A percentile compares a stretch with the other conserved stretches of the same genome.
Conservation (phyloP, 352 stramenopile species). For the Poterioochromonas sp. region DNA sequence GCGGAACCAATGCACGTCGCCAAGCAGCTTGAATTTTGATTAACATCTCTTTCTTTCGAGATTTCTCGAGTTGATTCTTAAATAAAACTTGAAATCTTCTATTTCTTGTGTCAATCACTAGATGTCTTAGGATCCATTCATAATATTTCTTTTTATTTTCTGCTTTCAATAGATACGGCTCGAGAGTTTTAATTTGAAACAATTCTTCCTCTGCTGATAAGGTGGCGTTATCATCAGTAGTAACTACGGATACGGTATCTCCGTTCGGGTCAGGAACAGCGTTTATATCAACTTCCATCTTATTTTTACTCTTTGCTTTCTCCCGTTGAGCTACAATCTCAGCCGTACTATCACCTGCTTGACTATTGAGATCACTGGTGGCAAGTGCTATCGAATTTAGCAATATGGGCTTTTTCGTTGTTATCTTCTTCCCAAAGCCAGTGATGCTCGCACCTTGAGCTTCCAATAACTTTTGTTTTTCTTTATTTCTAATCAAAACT, state of each 20-base stretch:
- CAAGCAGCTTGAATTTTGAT: conserved; percentile 29
- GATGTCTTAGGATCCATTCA: conserved; percentile 2
- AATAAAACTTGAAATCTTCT: conserved; percentile 26
- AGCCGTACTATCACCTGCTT: too few species aligned
- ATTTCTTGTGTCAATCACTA: conserved; percentile 13
- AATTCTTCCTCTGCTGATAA: background rate
- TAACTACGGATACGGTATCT: background rate
- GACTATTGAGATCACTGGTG: too few species aligned
- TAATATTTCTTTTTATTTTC: conserved; percentile 12
- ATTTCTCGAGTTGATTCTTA: background rate
- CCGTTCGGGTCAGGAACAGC: too few species aligned
- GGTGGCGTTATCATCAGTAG: background rate
- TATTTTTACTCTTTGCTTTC: too few species aligned
- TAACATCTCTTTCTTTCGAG: conserved; percentile 24
- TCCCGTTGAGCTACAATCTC: too few species aligned
- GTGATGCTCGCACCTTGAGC: background rate
- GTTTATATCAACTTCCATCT: too few species aligned
- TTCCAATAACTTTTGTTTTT: too few species aligned
- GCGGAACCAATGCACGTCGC: background rate
- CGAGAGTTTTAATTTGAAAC: background rate
- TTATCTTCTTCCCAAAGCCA: background rate
- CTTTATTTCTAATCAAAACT: too few species aligned
- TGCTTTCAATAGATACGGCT: background rate
- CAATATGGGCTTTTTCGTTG: too few species aligned
- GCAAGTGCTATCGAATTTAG: too few species aligned